phyloP scores from a whole-genome alignment of 1,284 basidiomycete genomes.

The Baeospora myosura region DNA sequence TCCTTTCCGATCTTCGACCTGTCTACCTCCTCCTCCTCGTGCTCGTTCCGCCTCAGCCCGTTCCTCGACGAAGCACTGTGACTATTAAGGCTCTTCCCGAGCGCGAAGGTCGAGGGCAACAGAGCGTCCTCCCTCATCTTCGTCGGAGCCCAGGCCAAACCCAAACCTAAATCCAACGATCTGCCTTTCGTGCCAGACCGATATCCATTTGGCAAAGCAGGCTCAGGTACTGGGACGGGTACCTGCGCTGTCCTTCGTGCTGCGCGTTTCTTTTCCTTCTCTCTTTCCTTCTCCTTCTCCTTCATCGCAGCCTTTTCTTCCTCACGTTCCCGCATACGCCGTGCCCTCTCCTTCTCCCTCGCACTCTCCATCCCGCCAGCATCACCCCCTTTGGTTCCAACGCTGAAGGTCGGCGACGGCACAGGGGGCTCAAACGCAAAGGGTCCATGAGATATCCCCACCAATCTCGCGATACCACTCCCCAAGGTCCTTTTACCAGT shows the following conservation, averaged over 20 bases:
- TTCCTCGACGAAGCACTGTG: constrained; percentile 22
- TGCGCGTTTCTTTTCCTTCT: constrained; percentile 2
- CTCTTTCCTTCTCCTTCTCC: constrained; percentile 3
- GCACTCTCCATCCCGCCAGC: constrained; percentile 12
- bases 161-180: constrained; percentile 60
- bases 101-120: constrained; percentile 34
- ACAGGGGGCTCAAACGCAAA: constrained; percentile 45
- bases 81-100: constrained; percentile 20
- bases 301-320: not conserved
- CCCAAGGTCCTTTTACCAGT: constrained; percentile 21
- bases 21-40: constrained; percentile 8
- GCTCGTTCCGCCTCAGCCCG: constrained; percentile 8
- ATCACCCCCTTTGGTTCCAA: no score
- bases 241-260: not conserved
- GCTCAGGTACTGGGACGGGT: constrained; percentile 19
- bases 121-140: constrained; percentile 57
- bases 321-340: not conserved
- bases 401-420: constrained; percentile 33
- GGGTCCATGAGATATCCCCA: constrained; percentile 31
- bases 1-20: constrained; percentile 40
- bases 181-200: constrained; percentile 48
- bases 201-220: constrained; percentile 22
- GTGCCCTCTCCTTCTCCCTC: constrained; percentile 5
- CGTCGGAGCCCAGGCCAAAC: constrained; percentile 57
- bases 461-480: constrained; percentile 20